Evolutionary conservation across 2,329 filamentous ascomycete genomes (phyloP).

Genomic region (Trematosphaeria pertusa): DNA sequence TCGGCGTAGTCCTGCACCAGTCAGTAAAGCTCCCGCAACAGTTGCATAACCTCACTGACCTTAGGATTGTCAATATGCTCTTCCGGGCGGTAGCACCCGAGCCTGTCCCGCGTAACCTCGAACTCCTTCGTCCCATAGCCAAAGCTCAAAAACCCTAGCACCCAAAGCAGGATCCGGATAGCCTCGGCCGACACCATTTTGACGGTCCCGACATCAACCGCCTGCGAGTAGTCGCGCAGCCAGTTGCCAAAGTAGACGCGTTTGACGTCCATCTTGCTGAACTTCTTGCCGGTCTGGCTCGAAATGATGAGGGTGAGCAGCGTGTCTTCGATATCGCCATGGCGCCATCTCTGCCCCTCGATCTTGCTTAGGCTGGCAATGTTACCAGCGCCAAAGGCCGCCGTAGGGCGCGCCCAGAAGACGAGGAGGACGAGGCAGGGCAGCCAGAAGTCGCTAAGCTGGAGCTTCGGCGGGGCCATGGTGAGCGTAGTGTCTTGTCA

Average conservation of each 20-base stretch:
- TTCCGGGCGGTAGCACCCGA: conserved; percentile 74
- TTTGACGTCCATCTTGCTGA: conserved; percentile 85
- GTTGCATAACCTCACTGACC: conserved; percentile 18
- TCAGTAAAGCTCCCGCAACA: conserved; percentile 10
- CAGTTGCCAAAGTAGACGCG: conserved; percentile 97
- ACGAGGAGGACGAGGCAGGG: conserved; percentile 60
- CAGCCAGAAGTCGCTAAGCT: conserved; percentile 45
- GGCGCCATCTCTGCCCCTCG: conserved; percentile 77
- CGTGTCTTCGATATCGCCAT: conserved; percentile 85
- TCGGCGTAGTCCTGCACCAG: conserved; percentile 74
- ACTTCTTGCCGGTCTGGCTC: conserved; percentile 75
- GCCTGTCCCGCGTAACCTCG: conserved; percentile 78
- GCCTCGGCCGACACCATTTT: conserved; percentile 90
- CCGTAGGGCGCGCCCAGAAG: conserved; percentile 71
- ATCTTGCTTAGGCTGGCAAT: conserved; percentile 82
- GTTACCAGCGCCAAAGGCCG: conserved; percentile 88
- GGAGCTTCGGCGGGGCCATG: conserved; percentile 36
- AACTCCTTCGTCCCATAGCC: conserved; percentile 85
- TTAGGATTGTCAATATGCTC: conserved; percentile 83
- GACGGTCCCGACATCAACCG: conserved; percentile 89
- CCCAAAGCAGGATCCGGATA: conserved; percentile 86
- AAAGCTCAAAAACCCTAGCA: conserved; percentile 89
- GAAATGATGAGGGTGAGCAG: conserved; percentile 76
- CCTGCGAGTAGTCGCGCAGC: conserved; percentile 92
- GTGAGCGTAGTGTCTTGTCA: not conserved